Percentiles rank a stretch among this genome's conserved stretches.
Conservation (phyloP, 2,329 filamentous ascomycete genomes). For the Simplicillium sp. region DNA sequence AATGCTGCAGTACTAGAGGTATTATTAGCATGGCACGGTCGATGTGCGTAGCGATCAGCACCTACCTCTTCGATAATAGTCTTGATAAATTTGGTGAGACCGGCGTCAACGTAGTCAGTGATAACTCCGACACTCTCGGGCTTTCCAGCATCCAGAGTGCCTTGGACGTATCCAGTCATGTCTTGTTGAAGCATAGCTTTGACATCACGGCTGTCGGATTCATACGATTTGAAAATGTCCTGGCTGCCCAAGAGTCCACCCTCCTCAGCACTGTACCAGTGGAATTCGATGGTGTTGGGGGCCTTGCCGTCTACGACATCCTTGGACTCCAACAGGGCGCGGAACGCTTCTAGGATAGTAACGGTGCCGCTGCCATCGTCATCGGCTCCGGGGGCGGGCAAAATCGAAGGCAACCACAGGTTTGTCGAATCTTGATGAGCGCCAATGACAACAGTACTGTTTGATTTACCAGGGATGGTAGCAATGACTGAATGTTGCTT, state of each 20-base stretch:
- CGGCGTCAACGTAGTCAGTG: constrained; percentile 78
- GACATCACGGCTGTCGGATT: constrained; percentile 61
- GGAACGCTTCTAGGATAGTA: constrained; percentile 86
- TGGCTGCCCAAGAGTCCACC: constrained; percentile 81
- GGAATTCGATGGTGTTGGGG: constrained; percentile 86
- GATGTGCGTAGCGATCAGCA: not conserved
- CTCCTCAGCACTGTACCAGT: constrained; percentile 92
- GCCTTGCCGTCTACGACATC: constrained; percentile 62
- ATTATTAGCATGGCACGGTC: constrained; percentile 1
- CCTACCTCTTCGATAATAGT: constrained; percentile 57
- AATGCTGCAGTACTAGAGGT: constrained; percentile 70
- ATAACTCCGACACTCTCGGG: constrained; percentile 86
- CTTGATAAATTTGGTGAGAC: constrained; percentile 84
- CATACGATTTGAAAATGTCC: constrained; percentile 78
- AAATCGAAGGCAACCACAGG: constrained; percentile 72
- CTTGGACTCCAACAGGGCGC: constrained; percentile 66
- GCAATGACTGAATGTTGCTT: constrained; percentile 86
- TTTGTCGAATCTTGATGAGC: constrained; percentile 96
- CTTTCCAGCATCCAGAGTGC: constrained; percentile 72
- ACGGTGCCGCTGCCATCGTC: constrained; percentile 91
- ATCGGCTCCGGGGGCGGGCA: constrained; percentile 86
- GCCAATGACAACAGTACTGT: constrained; percentile 80
- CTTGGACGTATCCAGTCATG: constrained; percentile 86
- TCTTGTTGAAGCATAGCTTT: constrained; percentile 98
- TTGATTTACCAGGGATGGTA: constrained; percentile 75